Evolutionary conservation across 306 rosid species (phyloP).

Genomic region (Malus domestica): DNA sequence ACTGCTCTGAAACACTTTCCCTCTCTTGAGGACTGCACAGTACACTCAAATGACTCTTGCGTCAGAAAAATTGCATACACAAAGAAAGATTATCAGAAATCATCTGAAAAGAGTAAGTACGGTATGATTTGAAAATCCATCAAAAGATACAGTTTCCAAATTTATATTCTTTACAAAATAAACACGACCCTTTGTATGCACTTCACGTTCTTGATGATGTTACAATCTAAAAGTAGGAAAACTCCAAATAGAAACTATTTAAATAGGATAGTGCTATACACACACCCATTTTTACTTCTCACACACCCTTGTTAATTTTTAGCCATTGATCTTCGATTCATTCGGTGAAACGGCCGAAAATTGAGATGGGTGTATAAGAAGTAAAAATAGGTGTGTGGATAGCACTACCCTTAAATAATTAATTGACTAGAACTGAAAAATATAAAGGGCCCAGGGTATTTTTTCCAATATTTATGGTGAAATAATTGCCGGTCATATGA

Average conservation of each 20-base stretch:
- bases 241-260: neutral
- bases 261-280: neutral
- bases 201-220: neutral
- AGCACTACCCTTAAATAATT: too few species aligned
- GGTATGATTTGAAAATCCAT: neutral
- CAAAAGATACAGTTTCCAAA: neutral
- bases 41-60: constrained; percentile 8
- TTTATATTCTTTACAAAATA: neutral
- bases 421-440: too few species aligned
- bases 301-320: too few species aligned
- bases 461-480: neutral
- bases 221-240: neutral
- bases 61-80: neutral
- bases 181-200: neutral
- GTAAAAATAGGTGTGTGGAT: too few species aligned
- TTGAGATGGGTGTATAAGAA: too few species aligned
- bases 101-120: too few species aligned
- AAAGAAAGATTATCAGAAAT: neutral
- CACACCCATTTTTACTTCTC: too few species aligned
- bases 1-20: constrained; percentile 74
- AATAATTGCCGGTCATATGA: neutral
- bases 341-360: too few species aligned
- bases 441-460: neutral
- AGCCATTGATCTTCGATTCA: too few species aligned
- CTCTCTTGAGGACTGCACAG: constrained; percentile 82